Evolutionary conservation across 495 filamentous ascomycete genomes (phyloP).

Genomic region (Ascodesmis nigricans): DNA sequence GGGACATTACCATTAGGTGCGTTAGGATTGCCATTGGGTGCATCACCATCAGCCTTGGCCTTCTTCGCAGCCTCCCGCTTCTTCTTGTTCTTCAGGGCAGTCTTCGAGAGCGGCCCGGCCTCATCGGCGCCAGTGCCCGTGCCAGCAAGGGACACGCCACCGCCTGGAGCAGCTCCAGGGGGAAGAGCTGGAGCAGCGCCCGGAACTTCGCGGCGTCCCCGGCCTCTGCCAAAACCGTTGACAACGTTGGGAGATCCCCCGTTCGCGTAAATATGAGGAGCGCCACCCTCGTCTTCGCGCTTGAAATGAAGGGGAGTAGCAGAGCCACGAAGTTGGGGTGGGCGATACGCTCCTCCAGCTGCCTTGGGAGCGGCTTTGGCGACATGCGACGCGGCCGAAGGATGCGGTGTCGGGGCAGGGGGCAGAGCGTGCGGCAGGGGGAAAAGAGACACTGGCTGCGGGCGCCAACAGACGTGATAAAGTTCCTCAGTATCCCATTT

Average conservation of each 20-base stretch:
- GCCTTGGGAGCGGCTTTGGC: conserved; percentile 82
- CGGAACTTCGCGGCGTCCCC: conserved; percentile 49
- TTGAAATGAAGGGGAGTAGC: conserved; percentile 84
- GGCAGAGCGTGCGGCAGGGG: conserved; percentile 51
- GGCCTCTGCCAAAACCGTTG: conserved; percentile 58
- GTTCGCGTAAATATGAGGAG: conserved; percentile 61
- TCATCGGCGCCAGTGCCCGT: conserved; percentile 36
- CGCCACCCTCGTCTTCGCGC: conserved; percentile 89
- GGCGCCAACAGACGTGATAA: conserved; percentile 81
- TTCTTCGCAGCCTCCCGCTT: conserved; percentile 86
- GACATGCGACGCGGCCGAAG: conserved; percentile 63
- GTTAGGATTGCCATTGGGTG: neutral
- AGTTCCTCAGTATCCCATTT: conserved; percentile 83
- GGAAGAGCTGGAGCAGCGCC: conserved; percentile 52
- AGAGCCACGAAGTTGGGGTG: conserved; percentile 81
- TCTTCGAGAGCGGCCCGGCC: conserved; percentile 55
- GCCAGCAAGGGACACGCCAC: conserved; percentile 39
- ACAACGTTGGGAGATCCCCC: conserved; percentile 40
- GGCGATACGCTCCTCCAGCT: conserved; percentile 83
- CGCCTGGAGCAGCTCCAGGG: conserved; percentile 46
- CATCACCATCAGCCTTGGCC: conserved; percentile 37
- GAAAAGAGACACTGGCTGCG: conserved; percentile 37
- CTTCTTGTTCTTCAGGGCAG: conserved; percentile 95
- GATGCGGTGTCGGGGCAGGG: conserved; percentile 57
- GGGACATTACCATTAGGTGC: neutral